These are phyloP conservation scores for Eucalyptus marginata DNA, from an alignment of 345 rosid species.

Conservation along the genomic window DNA sequence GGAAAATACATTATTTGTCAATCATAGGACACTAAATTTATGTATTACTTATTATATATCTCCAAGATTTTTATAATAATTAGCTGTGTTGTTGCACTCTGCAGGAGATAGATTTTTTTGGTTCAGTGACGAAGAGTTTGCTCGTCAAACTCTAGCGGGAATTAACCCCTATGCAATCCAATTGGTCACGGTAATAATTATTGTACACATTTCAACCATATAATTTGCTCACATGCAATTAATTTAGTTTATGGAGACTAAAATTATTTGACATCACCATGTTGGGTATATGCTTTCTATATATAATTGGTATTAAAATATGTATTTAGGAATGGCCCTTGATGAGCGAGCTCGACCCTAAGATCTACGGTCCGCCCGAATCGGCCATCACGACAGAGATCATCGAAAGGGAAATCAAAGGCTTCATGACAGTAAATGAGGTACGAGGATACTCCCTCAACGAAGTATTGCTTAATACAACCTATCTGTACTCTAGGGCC, in stretches of 20 bases:
- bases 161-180: constrained; percentile 48
- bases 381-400: constrained; percentile 58
- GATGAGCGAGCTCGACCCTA: constrained; percentile 59
- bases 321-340: constrained; percentile 69
- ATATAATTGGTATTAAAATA: background rate
- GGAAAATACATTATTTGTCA: background rate
- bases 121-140: constrained; percentile 74
- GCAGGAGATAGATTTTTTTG: constrained; percentile 67
- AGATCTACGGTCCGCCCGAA: constrained; percentile 41
- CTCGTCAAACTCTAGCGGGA: constrained; percentile 66
- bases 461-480: accelerated
- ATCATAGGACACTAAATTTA: background rate
- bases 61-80: background rate
- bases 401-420: constrained; percentile 38
- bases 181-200: constrained; percentile 34
- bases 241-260: no score
- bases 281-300: background rate
- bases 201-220: background rate
- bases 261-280: background rate
- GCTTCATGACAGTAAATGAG: constrained; percentile 34
- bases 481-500: background rate
- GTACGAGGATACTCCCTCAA: background rate
- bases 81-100: background rate
- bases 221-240: background rate
- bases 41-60: background rate